phyloP scores from a whole-genome alignment of 345 rosid genomes.

The Pistacia integerrima region DNA sequence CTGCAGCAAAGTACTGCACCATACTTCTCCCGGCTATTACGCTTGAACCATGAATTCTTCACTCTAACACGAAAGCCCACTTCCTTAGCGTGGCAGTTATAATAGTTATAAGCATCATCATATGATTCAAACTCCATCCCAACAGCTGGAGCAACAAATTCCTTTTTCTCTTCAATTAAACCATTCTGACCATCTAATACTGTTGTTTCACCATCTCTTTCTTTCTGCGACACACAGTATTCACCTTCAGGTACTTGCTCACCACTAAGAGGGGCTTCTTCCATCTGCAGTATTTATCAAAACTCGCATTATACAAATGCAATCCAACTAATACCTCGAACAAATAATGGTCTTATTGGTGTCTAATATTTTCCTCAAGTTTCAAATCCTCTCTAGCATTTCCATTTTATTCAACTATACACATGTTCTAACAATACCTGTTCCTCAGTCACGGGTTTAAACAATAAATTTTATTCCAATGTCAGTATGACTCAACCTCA shows the following conservation, averaged over 20 bases:
- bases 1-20: constrained; percentile 85
- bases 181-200: constrained; percentile 38
- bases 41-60: constrained; percentile 82
- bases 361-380: neutral
- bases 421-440: neutral
- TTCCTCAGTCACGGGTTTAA: neutral
- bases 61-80: constrained; percentile 76
- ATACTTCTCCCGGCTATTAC: constrained; percentile 74
- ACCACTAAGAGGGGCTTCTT: constrained; percentile 37
- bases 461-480: neutral
- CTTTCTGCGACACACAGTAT: constrained; percentile 15
- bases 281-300: constrained; percentile 30
- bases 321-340: neutral
- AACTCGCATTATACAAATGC: neutral
- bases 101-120: constrained; percentile 81
- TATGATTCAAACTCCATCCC: constrained; percentile 88
- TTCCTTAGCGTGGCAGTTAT: constrained; percentile 74
- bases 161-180: constrained; percentile 41
- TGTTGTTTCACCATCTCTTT: constrained; percentile 25
- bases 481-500: neutral
- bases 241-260: constrained; percentile 44
- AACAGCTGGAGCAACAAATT: constrained; percentile 67
- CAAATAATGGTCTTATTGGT: neutral
- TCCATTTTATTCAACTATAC: neutral
- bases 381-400: neutral